phyloP scores from a whole-genome alignment of 2,329 filamentous ascomycete species.

The Colletotrichum trifolii region DNA sequence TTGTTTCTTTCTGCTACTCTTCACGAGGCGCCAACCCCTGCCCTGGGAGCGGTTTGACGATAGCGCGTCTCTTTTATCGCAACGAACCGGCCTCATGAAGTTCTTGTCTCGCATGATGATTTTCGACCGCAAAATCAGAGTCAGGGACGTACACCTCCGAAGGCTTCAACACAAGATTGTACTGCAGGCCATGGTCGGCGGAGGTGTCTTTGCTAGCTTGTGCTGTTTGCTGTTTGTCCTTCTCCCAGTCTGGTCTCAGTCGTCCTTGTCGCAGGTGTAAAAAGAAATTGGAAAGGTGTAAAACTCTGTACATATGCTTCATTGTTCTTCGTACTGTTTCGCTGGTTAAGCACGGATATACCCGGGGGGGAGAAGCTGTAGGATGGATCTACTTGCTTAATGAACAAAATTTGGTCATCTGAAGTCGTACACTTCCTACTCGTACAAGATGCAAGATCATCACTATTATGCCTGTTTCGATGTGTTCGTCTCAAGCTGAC shows the following conservation, averaged over 20 bases:
- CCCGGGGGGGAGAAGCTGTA: background rate
- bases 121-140: constrained; percentile 57
- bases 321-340: background rate
- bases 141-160: constrained; percentile 56
- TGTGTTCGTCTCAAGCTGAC: too few relatives aligned
- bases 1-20: constrained; percentile 60
- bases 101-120: constrained; percentile 55
- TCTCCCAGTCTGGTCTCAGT: constrained; percentile 56
- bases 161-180: constrained; percentile 58
- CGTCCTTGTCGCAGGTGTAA: constrained; percentile 11
- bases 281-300: background rate
- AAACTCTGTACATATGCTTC: background rate
- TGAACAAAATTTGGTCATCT: too few relatives aligned
- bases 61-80: constrained; percentile 39
- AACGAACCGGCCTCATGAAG: constrained; percentile 43
- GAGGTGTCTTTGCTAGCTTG: constrained; percentile 49
- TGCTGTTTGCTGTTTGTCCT: constrained; percentile 55
- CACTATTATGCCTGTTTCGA: too few relatives aligned
- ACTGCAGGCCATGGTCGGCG: constrained; percentile 52
- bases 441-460: too few relatives aligned
- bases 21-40: constrained; percentile 56
- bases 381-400: background rate
- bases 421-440: too few relatives aligned
- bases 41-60: constrained; percentile 62
- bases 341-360: constrained; percentile 9